A percentile compares a stretch with the other conserved stretches of the same genome.
Evolutionary conservation across 1,284 basidiomycete genomes (phyloP).

Genomic region (Papiliotrema terrestris): DNA sequence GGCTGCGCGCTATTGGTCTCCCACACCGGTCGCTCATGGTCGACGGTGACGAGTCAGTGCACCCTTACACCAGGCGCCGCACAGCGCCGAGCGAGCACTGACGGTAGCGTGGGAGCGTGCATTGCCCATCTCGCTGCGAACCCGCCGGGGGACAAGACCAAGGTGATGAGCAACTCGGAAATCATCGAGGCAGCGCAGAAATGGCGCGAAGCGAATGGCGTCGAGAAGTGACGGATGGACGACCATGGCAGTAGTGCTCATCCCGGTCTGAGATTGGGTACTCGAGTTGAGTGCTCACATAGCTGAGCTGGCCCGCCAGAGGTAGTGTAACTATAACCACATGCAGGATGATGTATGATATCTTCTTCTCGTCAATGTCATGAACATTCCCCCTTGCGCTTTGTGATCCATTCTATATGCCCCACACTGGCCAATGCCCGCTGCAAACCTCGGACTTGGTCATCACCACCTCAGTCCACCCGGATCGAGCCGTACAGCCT

Average conservation of each 20-base stretch:
- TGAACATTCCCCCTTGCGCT: not conserved
- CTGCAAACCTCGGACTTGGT: too few relatives aligned
- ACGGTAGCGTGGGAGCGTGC: constrained; percentile 27
- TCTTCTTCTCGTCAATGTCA: not conserved
- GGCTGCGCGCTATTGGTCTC: constrained; percentile 19
- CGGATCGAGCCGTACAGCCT: constrained; percentile 67
- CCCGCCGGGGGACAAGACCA: constrained; percentile 21
- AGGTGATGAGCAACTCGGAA: constrained; percentile 20
- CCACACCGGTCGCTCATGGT: constrained; percentile 16
- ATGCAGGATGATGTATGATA: not conserved
- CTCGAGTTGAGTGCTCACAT: too few relatives aligned
- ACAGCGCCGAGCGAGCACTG: not conserved
- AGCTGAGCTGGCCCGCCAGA: too few relatives aligned
- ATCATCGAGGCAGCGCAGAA: constrained; percentile 28
- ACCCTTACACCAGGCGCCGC: too few relatives aligned
- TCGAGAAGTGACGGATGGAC: too few relatives aligned
- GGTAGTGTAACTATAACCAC: too few relatives aligned
- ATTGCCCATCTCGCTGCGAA: constrained; percentile 34
- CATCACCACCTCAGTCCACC: constrained; percentile 46
- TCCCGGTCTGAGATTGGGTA: too few relatives aligned
- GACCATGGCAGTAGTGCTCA: too few relatives aligned
- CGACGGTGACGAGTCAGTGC: constrained; percentile 32
- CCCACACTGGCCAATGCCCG: too few relatives aligned
- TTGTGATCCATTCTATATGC: not conserved
- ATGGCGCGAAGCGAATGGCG: constrained; percentile 8